Conservation (phyloP, 352 stramenopile genomes). For the Phytophthora idaei region DNA sequence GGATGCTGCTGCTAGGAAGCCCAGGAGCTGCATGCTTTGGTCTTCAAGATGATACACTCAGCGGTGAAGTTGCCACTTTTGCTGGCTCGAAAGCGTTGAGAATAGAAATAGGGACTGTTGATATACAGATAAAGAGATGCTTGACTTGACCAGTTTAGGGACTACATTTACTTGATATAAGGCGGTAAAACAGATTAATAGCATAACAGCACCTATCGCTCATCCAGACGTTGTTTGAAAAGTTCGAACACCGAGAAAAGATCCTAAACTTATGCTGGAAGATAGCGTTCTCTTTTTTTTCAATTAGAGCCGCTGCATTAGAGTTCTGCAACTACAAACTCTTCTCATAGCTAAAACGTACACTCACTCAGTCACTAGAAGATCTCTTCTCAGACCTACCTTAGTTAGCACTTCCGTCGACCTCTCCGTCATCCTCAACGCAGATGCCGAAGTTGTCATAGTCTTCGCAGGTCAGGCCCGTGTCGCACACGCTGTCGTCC, state of each 20-base stretch:
- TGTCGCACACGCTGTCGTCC: conserved; percentile 35
- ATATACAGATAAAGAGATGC: conserved; percentile 1
- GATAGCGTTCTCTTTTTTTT: conserved; percentile 4
- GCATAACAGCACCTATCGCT: conserved; percentile 1
- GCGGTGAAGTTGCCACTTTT: background rate
- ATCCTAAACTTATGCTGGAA: conserved; percentile 1
- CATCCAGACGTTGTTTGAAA: background rate
- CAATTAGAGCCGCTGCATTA: conserved; percentile 8
- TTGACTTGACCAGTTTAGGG: background rate
- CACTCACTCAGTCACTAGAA: conserved; percentile 7
- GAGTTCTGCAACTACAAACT: conserved; percentile 2
- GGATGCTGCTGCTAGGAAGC: conserved; percentile 7
- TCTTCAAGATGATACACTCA: conserved; percentile 6
- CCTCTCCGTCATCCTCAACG: conserved; percentile 21
- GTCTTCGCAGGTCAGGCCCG: conserved; percentile 45
- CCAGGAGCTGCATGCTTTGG: conserved; percentile 12
- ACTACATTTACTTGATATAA: background rate
- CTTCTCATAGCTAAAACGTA: conserved; percentile 21
- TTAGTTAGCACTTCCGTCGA: conserved; percentile 12
- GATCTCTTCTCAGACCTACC: background rate
- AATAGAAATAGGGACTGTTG: conserved; percentile 3
- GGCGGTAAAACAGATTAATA: background rate
- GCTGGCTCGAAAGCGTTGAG: conserved; percentile 13
- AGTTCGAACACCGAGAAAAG: conserved; percentile 9
- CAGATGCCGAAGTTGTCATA: conserved; percentile 51